Conservation (phyloP, 1,139 yeast genomes). For the Taiozyma sp. region DNA sequence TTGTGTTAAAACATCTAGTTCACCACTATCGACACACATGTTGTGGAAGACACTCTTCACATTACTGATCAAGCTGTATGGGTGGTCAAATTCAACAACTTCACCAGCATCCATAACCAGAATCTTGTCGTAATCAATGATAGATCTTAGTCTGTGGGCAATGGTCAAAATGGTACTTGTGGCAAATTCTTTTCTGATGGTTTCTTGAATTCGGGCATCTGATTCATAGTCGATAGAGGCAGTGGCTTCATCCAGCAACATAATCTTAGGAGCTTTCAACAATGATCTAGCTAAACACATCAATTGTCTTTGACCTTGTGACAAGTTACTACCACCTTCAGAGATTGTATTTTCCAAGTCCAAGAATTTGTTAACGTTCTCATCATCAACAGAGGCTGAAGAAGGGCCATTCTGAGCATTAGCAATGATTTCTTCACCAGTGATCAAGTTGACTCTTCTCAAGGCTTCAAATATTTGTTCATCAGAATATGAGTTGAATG, state of each 20-base stretch:
- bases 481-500: constrained; percentile 69
- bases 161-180: constrained; percentile 85
- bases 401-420: constrained; percentile 19
- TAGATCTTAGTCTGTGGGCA: constrained; percentile 93
- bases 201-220: constrained; percentile 84
- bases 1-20: constrained; percentile 67
- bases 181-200: constrained; percentile 84
- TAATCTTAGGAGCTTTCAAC: constrained; percentile 78
- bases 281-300: constrained; percentile 91
- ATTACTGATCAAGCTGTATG: constrained; percentile 66
- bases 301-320: constrained; percentile 95
- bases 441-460: constrained; percentile 75
- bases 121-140: constrained; percentile 90
- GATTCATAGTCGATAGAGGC: constrained; percentile 94
- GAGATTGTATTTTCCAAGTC: constrained; percentile 63
- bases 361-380: constrained; percentile 76
- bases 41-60: constrained; percentile 66
- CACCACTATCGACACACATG: constrained; percentile 95
- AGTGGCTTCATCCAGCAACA: constrained; percentile 92
- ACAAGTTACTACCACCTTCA: constrained; percentile 89
- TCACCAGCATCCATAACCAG: constrained; percentile 93
- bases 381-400: constrained; percentile 33
- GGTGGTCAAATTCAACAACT: constrained; percentile 88
- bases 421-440: constrained; percentile 27
- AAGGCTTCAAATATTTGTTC: constrained; percentile 77